These are phyloP conservation scores for Agastache rugosa DNA, from an alignment of 257 asterid species.

Conservation along the genomic window DNA sequence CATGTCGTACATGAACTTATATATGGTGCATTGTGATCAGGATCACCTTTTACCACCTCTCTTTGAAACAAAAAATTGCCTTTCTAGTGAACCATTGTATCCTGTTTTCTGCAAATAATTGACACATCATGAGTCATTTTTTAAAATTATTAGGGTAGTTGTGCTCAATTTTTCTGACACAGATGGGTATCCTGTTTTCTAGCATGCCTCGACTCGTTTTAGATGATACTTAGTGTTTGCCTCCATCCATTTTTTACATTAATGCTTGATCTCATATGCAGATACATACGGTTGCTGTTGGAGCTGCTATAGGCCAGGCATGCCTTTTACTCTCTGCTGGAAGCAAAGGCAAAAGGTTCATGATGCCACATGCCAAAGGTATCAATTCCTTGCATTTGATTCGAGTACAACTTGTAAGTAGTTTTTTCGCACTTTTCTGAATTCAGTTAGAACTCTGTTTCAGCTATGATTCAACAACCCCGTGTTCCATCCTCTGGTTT, in stretches of 20 bases:
- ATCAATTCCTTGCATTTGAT: conserved; percentile 16
- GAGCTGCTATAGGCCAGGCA: conserved; percentile 93
- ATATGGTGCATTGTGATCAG: not conserved
- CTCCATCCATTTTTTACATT: not conserved
- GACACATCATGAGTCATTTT: conserved; percentile 7
- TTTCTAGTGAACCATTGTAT: conserved; percentile 8
- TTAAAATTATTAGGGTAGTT: conserved; percentile 4
- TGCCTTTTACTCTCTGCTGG: conserved; percentile 96
- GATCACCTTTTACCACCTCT: not conserved
- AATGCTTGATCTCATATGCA: conserved; percentile 44
- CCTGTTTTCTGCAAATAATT: conserved; percentile 13
- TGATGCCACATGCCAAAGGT: conserved; percentile 96
- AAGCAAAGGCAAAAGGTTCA: conserved; percentile 81
- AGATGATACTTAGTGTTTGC: not conserved
- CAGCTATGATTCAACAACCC: conserved; percentile 96
- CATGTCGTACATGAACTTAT: not conserved
- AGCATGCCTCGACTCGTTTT: conserved; percentile 1
- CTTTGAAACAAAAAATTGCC: not conserved
- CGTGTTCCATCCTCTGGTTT: conserved; percentile 85
- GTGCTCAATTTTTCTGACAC: not conserved
- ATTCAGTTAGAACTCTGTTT: conserved; percentile 35
- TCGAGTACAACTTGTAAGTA: conserved; percentile 9
- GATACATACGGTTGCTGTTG: conserved; percentile 87
- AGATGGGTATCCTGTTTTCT: no score
- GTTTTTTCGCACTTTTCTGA: conserved; percentile 30